Conservation (phyloP, 1,284 basidiomycete genomes). For the Fereydounia khargensis region DNA sequence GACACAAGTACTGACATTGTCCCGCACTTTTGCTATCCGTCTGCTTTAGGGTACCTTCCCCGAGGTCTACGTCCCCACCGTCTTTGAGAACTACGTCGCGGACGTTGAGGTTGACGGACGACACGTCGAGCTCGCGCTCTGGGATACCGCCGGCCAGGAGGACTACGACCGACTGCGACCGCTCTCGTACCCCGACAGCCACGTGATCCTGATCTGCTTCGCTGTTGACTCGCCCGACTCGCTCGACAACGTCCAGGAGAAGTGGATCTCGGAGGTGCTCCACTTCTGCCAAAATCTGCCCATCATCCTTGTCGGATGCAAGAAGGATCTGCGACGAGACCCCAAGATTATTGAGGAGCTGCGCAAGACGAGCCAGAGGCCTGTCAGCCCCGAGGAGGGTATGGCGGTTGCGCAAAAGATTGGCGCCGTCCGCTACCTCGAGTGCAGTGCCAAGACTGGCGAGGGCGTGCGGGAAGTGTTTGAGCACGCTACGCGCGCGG, state of each 20-base stretch:
- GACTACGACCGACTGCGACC: slow-evolving; percentile 64
- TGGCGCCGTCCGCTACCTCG: slow-evolving; percentile 80
- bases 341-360: slow-evolving; percentile 58
- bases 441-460: slow-evolving; percentile 84
- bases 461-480: slow-evolving; percentile 89
- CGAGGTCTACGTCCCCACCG: slow-evolving; percentile 88
- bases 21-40: too few relatives aligned
- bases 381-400: slow-evolving; percentile 61
- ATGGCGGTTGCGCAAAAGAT: slow-evolving; percentile 85
- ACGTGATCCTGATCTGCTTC: slow-evolving; percentile 91
- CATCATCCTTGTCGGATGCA: slow-evolving; percentile 87
- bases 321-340: slow-evolving; percentile 63
- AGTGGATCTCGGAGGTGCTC: slow-evolving; percentile 93
- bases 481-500: slow-evolving; percentile 80
- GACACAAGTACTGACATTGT: too few relatives aligned
- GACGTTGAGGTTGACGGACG: slow-evolving; percentile 88
- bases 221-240: slow-evolving; percentile 88
- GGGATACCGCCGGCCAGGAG: slow-evolving; percentile 94
- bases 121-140: slow-evolving; percentile 85
- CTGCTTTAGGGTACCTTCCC: slow-evolving; percentile 86
- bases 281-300: slow-evolving; percentile 86
- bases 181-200: slow-evolving; percentile 84
- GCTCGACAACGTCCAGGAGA: slow-evolving; percentile 91
- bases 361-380: slow-evolving; percentile 56
- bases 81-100: slow-evolving; percentile 85